Evolutionary conservation across 202 grass and related monocot genomes (phyloP), one percentile per base, ranked within the genome.

Genomic region (Panicum hallii): DNA sequence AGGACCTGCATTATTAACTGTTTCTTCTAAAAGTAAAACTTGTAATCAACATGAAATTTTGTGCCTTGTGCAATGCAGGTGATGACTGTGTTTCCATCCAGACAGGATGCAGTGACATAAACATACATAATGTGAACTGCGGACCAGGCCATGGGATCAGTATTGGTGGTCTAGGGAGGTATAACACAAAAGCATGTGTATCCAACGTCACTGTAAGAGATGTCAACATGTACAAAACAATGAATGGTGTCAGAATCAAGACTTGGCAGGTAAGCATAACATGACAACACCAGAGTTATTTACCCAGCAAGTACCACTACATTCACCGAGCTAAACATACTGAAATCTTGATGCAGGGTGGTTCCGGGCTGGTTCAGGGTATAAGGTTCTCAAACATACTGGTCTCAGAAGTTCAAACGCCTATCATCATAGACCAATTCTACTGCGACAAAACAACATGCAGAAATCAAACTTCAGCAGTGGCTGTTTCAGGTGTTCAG

Each of bases 91-190:
- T 98, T 54, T 98, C 95, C 41, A 98, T 98, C 53, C 93, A 98
- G 89, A 95, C 93, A 30, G 93, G 93, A 63, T 95, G 96, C 83
- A 88, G 86, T 30, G 89, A 94, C 56, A 79, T 98, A 58, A 89
- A 92, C 84, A 88, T 98, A 83, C 96, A 98, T 70, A 92, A 88
- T 9, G 86, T 95, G 66, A 93, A 93, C 74, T 98, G 93, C 78
- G 96, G 96, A 73, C 96, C 96, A 75, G 96, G 96, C 3, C 93
- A 98, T 74, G 96, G 96, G 64, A 98, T 98, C 72, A 98, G 96
- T 65, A 95, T 95, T 71, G 96, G 93, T 34, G 91, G 93, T 30
- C 88, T 99, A 65, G 96, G 96, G 55, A 95, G 71, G 76, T 92
- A 94, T 87, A 95, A 90, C 67, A 93, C 89, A 57, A 99, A 92